phyloP scores from a whole-genome alignment of 78 protist genomes.

The Thecamonas trahens region DNA sequence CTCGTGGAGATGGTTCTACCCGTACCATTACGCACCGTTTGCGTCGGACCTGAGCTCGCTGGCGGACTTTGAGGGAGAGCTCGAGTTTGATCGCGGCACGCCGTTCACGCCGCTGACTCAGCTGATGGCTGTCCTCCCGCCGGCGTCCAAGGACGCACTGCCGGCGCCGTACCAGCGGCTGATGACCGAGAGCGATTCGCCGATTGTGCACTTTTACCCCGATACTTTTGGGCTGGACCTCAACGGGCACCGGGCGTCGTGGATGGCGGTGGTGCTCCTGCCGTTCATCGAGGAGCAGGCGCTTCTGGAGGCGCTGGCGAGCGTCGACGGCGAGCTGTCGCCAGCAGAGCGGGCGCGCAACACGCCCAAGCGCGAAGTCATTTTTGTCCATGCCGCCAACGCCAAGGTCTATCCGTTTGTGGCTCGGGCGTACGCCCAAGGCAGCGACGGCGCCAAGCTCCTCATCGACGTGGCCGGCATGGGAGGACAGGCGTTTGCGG shows the following conservation, averaged over 20 bases:
- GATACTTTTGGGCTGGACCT: conserved; percentile 64
- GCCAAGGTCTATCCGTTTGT: too few relatives aligned
- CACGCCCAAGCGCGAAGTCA: neutral
- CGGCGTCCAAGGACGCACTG: conserved; percentile 35
- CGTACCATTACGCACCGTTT: conserved; percentile 94
- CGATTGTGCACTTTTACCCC: conserved; percentile 86
- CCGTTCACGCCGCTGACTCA: conserved; percentile 92
- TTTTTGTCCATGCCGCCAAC: neutral
- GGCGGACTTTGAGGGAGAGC: neutral
- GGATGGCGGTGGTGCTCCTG: conserved; percentile 81
- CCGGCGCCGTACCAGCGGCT: conserved; percentile 51
- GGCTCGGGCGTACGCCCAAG: too few relatives aligned
- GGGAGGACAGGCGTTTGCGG: too few relatives aligned
- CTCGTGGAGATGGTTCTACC: conserved; percentile 95
- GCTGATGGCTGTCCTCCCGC: conserved; percentile 95
- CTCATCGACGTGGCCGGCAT: too few relatives aligned
- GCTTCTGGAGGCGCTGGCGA: conserved; percentile 23
- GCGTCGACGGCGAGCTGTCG: conserved; percentile 21
- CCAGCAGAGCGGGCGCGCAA: conserved; percentile 36
- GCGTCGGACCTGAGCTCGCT: conserved; percentile 52
- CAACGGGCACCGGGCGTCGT: conserved; percentile 67
- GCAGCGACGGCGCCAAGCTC: too few relatives aligned
- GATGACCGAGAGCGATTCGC: conserved; percentile 60
- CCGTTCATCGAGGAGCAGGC: conserved; percentile 88
- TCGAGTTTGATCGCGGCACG: conserved; percentile 14